Evolutionary conservation across 2,329 filamentous ascomycete species (phyloP).

Genomic region (Aspergillus sergii): DNA sequence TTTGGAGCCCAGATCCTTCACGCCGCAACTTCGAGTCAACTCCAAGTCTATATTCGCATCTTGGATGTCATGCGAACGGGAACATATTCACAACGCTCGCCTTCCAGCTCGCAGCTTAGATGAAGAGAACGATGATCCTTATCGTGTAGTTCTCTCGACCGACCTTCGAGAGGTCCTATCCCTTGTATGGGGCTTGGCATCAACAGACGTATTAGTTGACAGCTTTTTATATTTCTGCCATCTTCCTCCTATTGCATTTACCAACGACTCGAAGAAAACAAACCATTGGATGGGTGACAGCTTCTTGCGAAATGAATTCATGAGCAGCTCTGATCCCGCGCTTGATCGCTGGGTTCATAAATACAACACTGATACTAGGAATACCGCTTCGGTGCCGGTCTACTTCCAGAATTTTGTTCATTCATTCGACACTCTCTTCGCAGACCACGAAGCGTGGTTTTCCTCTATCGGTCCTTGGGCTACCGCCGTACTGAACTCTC

Average conservation of each 20-base stretch:
- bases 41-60: constrained; percentile 39
- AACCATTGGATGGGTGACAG: constrained; percentile 54
- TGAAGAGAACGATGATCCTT: constrained; percentile 76
- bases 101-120: constrained; percentile 75
- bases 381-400: constrained; percentile 26
- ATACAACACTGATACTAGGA: constrained; percentile 9
- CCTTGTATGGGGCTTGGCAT: constrained; percentile 27
- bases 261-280: constrained; percentile 26
- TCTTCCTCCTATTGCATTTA: constrained; percentile 57
- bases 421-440: constrained; percentile 59
- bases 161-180: constrained; percentile 70
- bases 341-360: constrained; percentile 31
- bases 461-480: constrained; percentile 39
- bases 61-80: constrained; percentile 59
- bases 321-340: constrained; percentile 30
- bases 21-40: constrained; percentile 25
- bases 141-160: constrained; percentile 75
- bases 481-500: constrained; percentile 23
- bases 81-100: constrained; percentile 50
- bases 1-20: constrained; percentile 39
- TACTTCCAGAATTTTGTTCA: constrained; percentile 43
- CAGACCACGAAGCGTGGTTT: constrained; percentile 52
- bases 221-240: constrained; percentile 71
- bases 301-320: constrained; percentile 52
- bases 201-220: constrained; percentile 60